These are phyloP conservation scores for Aspergillus wentii DNA, from an alignment of 495 filamentous ascomycete species.

Conservation along the genomic window DNA sequence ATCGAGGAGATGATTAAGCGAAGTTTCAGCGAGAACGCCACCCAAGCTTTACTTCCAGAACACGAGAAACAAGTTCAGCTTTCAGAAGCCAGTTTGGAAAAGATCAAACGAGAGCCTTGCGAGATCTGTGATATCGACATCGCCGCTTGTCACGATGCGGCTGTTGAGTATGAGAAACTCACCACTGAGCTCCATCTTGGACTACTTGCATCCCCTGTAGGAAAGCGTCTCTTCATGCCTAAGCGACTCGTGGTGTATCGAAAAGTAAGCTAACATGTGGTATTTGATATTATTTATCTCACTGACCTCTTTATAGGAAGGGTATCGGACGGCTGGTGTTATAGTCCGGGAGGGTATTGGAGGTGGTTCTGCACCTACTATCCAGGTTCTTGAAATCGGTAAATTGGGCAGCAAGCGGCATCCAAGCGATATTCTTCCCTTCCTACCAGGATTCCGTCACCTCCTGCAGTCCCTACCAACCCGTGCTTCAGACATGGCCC, in stretches of 20 bases:
- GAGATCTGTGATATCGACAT: conserved; percentile 76
- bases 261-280: conserved; percentile 53
- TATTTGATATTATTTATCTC: background rate
- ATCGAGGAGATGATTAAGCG: conserved; percentile 99
- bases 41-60: conserved; percentile 88
- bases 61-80: conserved; percentile 90
- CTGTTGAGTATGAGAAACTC: conserved; percentile 68
- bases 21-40: conserved; percentile 98
- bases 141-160: conserved; percentile 69
- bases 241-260: conserved; percentile 71
- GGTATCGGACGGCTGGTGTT: conserved; percentile 72
- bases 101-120: conserved; percentile 82
- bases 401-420: conserved; percentile 58
- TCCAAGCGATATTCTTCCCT: conserved; percentile 74
- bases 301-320: conserved; percentile 50
- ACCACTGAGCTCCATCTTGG: conserved; percentile 71
- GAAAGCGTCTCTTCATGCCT: conserved; percentile 68
- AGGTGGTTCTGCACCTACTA: conserved; percentile 52
- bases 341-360: conserved; percentile 69
- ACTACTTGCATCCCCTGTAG: conserved; percentile 66
- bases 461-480: conserved; percentile 56
- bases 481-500: conserved; percentile 49
- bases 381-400: conserved; percentile 75
- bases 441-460: conserved; percentile 59
- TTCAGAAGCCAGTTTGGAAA: conserved; percentile 86